Conservation (phyloP, 805 yeast species). For the Peterozyma xylosa region DNA sequence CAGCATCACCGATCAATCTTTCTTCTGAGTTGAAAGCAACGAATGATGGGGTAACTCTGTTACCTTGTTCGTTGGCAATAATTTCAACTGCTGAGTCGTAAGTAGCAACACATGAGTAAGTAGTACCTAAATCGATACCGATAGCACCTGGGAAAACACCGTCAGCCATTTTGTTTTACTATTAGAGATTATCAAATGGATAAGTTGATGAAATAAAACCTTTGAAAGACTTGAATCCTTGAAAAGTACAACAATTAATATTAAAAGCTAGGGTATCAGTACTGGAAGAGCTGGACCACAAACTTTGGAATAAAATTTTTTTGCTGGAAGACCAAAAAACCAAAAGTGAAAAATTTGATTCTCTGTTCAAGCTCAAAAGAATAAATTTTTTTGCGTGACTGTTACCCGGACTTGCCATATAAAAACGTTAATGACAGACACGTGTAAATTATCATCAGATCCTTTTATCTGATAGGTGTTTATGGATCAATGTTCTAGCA, state of each 20-base stretch:
- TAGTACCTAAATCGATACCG: constrained; percentile 98
- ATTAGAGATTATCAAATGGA: neutral
- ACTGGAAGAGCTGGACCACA: too few species aligned
- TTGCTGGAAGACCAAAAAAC: constrained; percentile 8
- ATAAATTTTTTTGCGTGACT: too few species aligned
- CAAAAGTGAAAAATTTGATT: neutral
- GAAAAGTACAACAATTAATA: too few species aligned
- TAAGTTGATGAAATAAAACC: neutral
- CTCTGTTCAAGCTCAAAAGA: neutral
- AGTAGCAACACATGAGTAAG: constrained; percentile 72
- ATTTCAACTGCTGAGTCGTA: constrained; percentile 72
- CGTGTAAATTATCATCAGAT: too few species aligned
- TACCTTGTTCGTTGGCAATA: constrained; percentile 80
- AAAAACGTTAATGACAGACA: too few species aligned
- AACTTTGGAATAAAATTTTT: neutral
- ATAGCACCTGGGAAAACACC: constrained; percentile 99
- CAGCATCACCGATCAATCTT: constrained; percentile 78
- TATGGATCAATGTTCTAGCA: too few species aligned
- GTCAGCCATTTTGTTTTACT: constrained; percentile 66
- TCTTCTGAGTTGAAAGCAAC: constrained; percentile 75
- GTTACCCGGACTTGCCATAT: too few species aligned
- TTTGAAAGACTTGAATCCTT: neutral
- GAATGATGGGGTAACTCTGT: constrained; percentile 78
- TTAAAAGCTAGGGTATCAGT: too few species aligned
- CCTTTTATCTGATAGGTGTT: too few species aligned